Conservation (phyloP, 352 stramenopile genomes). For the Pythium aquatile region DNA sequence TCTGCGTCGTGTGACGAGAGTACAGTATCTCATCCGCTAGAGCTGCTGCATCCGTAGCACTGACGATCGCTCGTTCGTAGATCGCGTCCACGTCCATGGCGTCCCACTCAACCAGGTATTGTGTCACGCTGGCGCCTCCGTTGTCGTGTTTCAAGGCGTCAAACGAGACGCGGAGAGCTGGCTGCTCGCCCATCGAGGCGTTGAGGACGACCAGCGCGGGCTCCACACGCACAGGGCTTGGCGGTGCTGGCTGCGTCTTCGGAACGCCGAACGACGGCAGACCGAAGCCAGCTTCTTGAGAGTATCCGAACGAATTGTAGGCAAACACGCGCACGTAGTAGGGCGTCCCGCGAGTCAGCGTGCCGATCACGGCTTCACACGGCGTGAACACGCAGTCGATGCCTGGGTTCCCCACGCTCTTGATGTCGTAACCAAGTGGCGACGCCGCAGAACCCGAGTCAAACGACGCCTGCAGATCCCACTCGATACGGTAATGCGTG, state of each 20-base stretch:
- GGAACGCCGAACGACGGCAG: constrained; percentile 70
- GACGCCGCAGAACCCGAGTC: constrained; percentile 63
- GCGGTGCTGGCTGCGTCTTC: constrained; percentile 71
- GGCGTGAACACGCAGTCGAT: constrained; percentile 77
- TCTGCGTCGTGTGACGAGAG: constrained; percentile 82
- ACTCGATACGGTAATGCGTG: constrained; percentile 95
- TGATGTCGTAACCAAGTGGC: constrained; percentile 77
- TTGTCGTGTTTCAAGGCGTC: constrained; percentile 65
- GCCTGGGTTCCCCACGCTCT: constrained; percentile 60
- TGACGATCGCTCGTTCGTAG: constrained; percentile 31
- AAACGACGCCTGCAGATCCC: constrained; percentile 89
- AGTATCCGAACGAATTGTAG: constrained; percentile 94
- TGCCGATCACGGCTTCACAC: constrained; percentile 83
- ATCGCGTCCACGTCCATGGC: constrained; percentile 79
- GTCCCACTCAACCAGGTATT: constrained; percentile 94
- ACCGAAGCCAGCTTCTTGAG: constrained; percentile 53
- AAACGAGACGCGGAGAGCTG: constrained; percentile 79
- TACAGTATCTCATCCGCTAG: constrained; percentile 77
- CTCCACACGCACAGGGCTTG: constrained; percentile 46
- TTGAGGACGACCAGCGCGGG: constrained; percentile 21
- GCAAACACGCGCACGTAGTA: constrained; percentile 92
- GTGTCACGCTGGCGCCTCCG: constrained; percentile 75
- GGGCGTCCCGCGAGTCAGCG: constrained; percentile 61
- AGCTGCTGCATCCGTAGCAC: constrained; percentile 24
- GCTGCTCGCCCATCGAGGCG: constrained; percentile 19